phyloP scores from a whole-genome alignment of 2,329 filamentous ascomycete genomes.

The Byssothecium circinans region DNA sequence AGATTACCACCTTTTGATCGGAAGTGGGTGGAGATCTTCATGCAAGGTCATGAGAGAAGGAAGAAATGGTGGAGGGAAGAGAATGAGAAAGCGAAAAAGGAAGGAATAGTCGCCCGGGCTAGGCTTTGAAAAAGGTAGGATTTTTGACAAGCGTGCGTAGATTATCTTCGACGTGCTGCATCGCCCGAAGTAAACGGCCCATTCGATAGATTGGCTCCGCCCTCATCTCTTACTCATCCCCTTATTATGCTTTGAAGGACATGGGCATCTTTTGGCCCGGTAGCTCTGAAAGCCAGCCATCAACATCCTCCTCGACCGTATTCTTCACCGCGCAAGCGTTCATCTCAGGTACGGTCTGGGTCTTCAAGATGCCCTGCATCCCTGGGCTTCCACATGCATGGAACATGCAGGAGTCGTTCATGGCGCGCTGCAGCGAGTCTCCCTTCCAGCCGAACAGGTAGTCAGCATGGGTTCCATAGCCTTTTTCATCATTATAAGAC shows the following conservation, averaged over 20 bases:
- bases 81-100: conserved; percentile 46
- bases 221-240: no score
- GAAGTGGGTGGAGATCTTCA: conserved; percentile 55
- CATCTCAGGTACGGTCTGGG: conserved; percentile 21
- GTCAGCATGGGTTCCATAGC: conserved; percentile 34
- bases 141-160: no score
- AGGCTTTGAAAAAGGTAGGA: conserved; percentile 2
- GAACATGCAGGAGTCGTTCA: conserved; percentile 28
- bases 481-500: conserved; percentile 27
- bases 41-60: conserved; percentile 57
- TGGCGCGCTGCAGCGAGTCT: conserved; percentile 26
- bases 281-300: conserved; percentile 22
- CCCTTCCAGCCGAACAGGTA: conserved; percentile 36
- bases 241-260: background rate
- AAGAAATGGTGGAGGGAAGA: conserved; percentile 61
- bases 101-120: background rate
- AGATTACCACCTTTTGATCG: conserved; percentile 47
- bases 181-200: no score
- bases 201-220: no score
- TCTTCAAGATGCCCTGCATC: conserved; percentile 18
- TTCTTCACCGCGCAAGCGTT: conserved; percentile 30
- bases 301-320: conserved; percentile 24
- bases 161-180: no score
- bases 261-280: conserved; percentile 6
- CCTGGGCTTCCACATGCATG: conserved; percentile 23